These are phyloP conservation scores for Phytophthora multivora DNA, from an alignment of 352 stramenopile genomes.

Conservation along the genomic window DNA sequence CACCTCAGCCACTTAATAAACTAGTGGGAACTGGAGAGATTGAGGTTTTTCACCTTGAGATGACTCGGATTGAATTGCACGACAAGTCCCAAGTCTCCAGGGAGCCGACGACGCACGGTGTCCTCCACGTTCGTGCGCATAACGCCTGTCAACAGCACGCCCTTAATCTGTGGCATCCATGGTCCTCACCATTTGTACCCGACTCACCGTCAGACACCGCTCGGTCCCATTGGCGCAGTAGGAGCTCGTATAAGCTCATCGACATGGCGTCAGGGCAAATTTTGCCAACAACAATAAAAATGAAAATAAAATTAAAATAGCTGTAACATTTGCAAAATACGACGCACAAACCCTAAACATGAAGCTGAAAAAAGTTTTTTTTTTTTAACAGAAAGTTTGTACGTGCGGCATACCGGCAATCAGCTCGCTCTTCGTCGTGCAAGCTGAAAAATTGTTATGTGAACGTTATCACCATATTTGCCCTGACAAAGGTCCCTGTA, in stretches of 20 bases:
- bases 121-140: constrained; percentile 45
- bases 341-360: too few species aligned
- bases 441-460: background rate
- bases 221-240: constrained; percentile 31
- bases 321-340: too few species aligned
- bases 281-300: too few species aligned
- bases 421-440: background rate
- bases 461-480: background rate
- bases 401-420: background rate
- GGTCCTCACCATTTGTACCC: background rate
- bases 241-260: constrained; percentile 9
- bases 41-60: constrained; percentile 24
- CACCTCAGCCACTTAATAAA: background rate
- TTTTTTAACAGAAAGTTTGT: too few species aligned
- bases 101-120: constrained; percentile 37
- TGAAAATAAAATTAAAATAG: too few species aligned
- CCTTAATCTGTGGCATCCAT: background rate
- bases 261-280: too few species aligned
- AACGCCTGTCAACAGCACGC: constrained; percentile 22
- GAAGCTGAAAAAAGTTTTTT: too few species aligned
- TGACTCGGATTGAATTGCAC: constrained; percentile 55
- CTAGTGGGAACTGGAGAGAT: background rate
- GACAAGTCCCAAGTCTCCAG: constrained; percentile 40
- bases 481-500: too few species aligned
- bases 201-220: constrained; percentile 18